Percentiles rank a stretch among this genome's conserved stretches.
These are phyloP conservation scores for Penicillium sp. DNA, from an alignment of 2,329 filamentous ascomycete species.

Conservation along the genomic window DNA sequence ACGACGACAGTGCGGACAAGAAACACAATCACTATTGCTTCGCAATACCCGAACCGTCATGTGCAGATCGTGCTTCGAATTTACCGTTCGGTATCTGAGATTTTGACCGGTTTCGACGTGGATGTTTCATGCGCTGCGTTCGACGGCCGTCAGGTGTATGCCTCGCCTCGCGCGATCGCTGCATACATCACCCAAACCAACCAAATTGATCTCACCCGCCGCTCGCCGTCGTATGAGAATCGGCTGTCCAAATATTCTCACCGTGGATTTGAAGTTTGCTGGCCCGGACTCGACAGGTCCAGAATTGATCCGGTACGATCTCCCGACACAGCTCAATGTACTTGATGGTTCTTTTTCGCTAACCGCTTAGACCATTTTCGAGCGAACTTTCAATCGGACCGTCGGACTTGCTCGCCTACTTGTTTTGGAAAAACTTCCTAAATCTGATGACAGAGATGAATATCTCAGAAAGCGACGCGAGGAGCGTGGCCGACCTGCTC, in stretches of 20 bases:
- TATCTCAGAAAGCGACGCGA: conserved; percentile 70
- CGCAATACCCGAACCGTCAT: conserved; percentile 80
- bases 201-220: conserved; percentile 73
- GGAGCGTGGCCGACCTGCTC: conserved; percentile 71
- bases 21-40: conserved; percentile 82
- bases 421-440: conserved; percentile 77
- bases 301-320: conserved; percentile 65
- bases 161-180: conserved; percentile 72
- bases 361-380: conserved; percentile 67
- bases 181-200: conserved; percentile 84
- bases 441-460: conserved; percentile 64
- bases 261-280: conserved; percentile 81
- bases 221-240: conserved; percentile 86
- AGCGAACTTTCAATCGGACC: conserved; percentile 74
- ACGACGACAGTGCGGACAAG: conserved; percentile 83
- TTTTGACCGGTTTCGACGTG: conserved; percentile 85
- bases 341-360: not conserved
- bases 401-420: conserved; percentile 77
- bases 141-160: conserved; percentile 77
- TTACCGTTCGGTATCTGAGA: conserved; percentile 81
- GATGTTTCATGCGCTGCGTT: conserved; percentile 82
- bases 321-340: not conserved
- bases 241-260: conserved; percentile 83
- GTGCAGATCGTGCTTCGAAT: conserved; percentile 84
- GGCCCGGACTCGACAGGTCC: conserved; percentile 72